phyloP scores from a whole-genome alignment of 257 asterid genomes.

The Petunia secreta region DNA sequence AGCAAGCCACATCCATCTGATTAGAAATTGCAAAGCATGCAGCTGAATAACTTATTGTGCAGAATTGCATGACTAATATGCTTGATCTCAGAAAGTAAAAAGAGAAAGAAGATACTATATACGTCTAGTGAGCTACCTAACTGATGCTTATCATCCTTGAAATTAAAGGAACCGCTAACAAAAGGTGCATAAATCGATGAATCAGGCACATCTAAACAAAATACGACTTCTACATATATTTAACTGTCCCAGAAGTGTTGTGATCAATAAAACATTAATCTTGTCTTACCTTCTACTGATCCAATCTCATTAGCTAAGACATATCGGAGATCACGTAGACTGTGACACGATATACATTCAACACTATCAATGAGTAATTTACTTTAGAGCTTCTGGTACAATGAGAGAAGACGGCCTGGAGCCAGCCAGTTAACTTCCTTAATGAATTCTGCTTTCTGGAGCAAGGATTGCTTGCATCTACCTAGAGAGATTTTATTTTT shows the following conservation, averaged over 20 bases:
- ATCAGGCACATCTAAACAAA: not conserved
- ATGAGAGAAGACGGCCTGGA: conserved; percentile 14
- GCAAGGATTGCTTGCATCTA: not conserved
- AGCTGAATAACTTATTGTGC: not conserved
- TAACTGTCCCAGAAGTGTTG: not conserved
- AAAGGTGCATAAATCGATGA: not conserved
- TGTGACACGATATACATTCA: not conserved
- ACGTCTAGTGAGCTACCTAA: not conserved
- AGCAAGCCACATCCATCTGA: not conserved
- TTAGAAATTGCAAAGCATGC: not conserved
- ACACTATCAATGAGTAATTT: not conserved
- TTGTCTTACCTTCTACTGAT: conserved; percentile 5
- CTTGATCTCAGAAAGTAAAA: not conserved
- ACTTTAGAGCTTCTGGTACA: conserved; percentile 21
- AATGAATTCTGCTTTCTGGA: not conserved
- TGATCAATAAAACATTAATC: not conserved
- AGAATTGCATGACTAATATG: not conserved
- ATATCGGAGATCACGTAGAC: not conserved
- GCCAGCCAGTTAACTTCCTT: not conserved
- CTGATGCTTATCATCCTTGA: no score
- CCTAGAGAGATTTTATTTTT: conserved; percentile 20
- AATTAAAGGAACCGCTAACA: not conserved
- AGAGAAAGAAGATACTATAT: not conserved
- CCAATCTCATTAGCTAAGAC: not conserved
- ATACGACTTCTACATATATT: not conserved